Evolutionary conservation across 2,329 filamentous ascomycete species (phyloP), one percentile per base, ranked within the genome.

Genomic region (Phaeomoniella chlamydospora): DNA sequence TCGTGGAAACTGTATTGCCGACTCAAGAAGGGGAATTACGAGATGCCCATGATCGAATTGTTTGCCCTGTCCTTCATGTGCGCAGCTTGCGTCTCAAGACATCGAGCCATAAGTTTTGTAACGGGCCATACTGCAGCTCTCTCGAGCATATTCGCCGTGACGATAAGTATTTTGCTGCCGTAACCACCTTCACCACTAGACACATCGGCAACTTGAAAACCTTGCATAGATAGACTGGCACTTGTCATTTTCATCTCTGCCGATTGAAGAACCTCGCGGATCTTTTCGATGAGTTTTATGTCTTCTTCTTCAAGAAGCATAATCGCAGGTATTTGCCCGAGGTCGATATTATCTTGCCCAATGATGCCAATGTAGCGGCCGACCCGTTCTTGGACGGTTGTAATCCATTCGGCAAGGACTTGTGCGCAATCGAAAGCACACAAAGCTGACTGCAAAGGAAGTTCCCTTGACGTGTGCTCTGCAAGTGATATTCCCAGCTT

Each of bases 241-340:
- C 68, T 3, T 71, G 59, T 11, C 62, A 60, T n/a, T 59, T 93
- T 94, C 49, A 74, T 66, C 54, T 94, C 84, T 6, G 84, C 77
- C 42, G 74, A 80, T 22, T 70, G 64, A 29, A 94, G 61, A 6
- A 96, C 79, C 43, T 84, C 79, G 45, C 81, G 73, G 15, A 94
- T 76, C 59, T 92, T 94, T 31, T 73, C 68, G 4, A 96, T 62
- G 2, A 96, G 66, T 55, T 88, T 88, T 44, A 81, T 72, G 45
- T 98, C 88, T 51, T 96, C 88, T 13, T 90, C 83, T 49, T 94
- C 87, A 1, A 96, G 67, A 3, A 94, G 70, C 74, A 94, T 85
- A 38, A 93, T 80, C 2, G 79, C 84, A 2, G 86, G 85, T 5
- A 93, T 81, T 45, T 87, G 78, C 1, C 68, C 66, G 35, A 84